A percentile compares a stretch with the other conserved stretches of the same genome.
Conservation (phyloP, 176 grass and related monocot genomes). For the Oropetium thomaeum region DNA sequence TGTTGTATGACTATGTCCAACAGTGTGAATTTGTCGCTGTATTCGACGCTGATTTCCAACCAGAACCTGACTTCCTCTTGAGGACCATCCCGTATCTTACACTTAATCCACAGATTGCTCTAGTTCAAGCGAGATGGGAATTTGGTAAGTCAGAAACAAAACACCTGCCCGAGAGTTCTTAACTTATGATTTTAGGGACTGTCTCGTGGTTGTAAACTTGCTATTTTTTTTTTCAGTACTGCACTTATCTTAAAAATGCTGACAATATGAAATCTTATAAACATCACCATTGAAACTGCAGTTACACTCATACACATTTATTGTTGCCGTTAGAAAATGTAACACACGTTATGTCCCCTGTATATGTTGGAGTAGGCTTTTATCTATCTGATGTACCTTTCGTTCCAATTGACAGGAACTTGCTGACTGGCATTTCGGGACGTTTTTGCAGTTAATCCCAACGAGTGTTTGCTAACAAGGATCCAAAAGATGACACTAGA, state of each 20-base stretch:
- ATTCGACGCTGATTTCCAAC: slow-evolving; percentile 97
- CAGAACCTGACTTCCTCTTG: slow-evolving; percentile 76
- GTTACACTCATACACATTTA: background rate
- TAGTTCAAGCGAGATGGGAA: slow-evolving; percentile 93
- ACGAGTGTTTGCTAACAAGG: slow-evolving; percentile 89
- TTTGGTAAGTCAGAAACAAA: slow-evolving; percentile 68
- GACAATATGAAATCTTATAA: background rate
- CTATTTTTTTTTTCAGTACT: too few species aligned
- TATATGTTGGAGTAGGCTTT: slow-evolving; percentile 28
- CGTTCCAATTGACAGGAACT: slow-evolving; percentile 86
- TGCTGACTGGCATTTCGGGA: slow-evolving; percentile 97
- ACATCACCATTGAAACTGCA: background rate
- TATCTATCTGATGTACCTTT: slow-evolving; percentile 64
- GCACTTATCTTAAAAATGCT: background rate
- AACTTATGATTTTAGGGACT: background rate
- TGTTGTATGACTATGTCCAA: slow-evolving; percentile 62
- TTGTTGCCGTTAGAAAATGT: background rate
- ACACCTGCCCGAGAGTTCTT: too few species aligned
- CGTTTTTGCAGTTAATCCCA: slow-evolving; percentile 98
- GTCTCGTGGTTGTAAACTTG: background rate
- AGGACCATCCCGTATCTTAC: slow-evolving; percentile 74
- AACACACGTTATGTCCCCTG: background rate
- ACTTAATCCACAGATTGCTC: slow-evolving; percentile 60
- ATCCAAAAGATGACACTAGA: slow-evolving; percentile 98
- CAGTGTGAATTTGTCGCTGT: slow-evolving; percentile 88